Evolutionary conservation across 2,329 filamentous ascomycete species (phyloP).

Genomic region (Teratosphaeria gauchensis): DNA sequence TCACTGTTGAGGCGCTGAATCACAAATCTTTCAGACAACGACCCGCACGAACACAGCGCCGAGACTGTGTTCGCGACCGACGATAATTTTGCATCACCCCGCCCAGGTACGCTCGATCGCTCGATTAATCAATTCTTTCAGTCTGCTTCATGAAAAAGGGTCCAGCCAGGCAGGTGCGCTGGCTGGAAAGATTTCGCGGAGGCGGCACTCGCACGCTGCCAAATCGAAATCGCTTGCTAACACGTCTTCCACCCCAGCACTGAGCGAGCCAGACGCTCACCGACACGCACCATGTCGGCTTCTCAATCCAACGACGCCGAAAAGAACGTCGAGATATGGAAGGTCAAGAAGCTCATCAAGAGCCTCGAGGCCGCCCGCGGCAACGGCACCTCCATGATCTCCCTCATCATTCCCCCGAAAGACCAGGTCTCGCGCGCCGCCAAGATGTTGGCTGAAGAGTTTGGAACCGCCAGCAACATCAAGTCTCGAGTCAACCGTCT

Average conservation of each 20-base stretch:
- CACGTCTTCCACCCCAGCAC: not conserved
- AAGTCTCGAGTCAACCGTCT: constrained; percentile 98
- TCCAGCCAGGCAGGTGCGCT: not conserved
- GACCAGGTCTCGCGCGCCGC: constrained; percentile 92
- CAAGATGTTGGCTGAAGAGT: constrained; percentile 96
- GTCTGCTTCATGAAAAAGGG: no score
- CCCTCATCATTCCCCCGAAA: constrained; percentile 97
- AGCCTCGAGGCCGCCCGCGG: constrained; percentile 92
- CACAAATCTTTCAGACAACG: not conserved
- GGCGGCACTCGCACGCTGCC: not conserved
- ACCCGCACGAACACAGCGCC: not conserved
- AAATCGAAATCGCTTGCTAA: not conserved
- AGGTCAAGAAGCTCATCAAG: constrained; percentile 99
- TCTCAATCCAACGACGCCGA: constrained; percentile 84
- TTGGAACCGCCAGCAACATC: constrained; percentile 94
- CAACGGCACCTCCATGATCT: constrained; percentile 99
- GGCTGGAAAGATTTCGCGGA: not conserved
- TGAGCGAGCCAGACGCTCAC: not conserved
- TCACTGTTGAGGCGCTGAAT: not conserved
- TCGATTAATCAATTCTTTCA: not conserved
- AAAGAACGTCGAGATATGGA: constrained; percentile 93
- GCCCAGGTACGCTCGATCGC: not conserved
- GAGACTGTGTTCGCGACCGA: not conserved
- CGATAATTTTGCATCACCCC: not conserved
- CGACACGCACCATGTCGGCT: constrained; percentile 67